Percentiles rank a stretch among this genome's conserved stretches.
Conservation (phyloP, 108 stramenopile genomes). For the Cyclotella kingstonii region DNA sequence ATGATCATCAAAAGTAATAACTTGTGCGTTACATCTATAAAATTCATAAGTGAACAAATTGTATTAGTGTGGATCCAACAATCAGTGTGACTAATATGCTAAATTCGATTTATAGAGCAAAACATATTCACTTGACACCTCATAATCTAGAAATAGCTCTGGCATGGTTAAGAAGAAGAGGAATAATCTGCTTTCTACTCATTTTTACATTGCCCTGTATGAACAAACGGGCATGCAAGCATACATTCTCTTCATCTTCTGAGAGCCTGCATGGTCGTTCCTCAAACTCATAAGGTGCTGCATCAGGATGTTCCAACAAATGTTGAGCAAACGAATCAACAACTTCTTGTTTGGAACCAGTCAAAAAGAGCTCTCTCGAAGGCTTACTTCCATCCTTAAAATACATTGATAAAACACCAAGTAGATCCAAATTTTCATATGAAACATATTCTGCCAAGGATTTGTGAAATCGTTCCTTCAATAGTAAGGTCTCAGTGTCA, state of each 20-base stretch:
- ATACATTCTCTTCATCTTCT: neutral
- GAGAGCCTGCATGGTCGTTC: slow-evolving; percentile 7
- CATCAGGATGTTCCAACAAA: slow-evolving; percentile 23
- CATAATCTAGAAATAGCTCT: neutral
- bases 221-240: slow-evolving; percentile 40
- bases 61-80: no score
- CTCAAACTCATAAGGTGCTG: slow-evolving; percentile 21
- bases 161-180: slow-evolving; percentile 48
- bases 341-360: slow-evolving; percentile 12
- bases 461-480: slow-evolving; percentile 23
- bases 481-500: slow-evolving; percentile 39
- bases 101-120: no score
- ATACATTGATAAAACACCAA: slow-evolving; percentile 25
- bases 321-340: slow-evolving; percentile 37
- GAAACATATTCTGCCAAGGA: slow-evolving; percentile 33
- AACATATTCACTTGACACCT: no score
- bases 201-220: slow-evolving; percentile 74
- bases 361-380: slow-evolving; percentile 22
- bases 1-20: no score
- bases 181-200: slow-evolving; percentile 79
- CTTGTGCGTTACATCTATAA: no score
- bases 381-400: slow-evolving; percentile 14
- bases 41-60: no score
- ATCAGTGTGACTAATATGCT: no score
- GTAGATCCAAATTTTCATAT: slow-evolving; percentile 21